Percentiles rank a stretch among this genome's conserved stretches.
Conservation (phyloP, 768 basidiomycete species). For the Floccularia luteovirens region DNA sequence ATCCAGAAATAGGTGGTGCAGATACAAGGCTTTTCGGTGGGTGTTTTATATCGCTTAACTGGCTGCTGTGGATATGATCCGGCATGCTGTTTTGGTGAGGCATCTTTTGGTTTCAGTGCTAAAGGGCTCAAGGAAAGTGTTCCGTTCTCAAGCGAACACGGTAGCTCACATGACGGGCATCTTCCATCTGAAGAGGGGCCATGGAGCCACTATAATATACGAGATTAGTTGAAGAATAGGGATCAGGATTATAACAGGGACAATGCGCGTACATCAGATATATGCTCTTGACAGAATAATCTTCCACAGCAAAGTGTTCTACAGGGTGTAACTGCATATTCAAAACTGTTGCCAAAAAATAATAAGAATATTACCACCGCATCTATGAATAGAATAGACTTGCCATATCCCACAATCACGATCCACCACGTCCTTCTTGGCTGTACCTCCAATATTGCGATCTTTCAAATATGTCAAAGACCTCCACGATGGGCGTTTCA, state of each 20-base stretch:
- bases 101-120: neutral
- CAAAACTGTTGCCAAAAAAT: neutral
- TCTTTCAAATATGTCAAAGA: too few species aligned
- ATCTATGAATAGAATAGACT: neutral
- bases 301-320: neutral
- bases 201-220: conserved; percentile 8
- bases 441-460: too few species aligned
- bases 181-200: conserved; percentile 6
- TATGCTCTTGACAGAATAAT: neutral
- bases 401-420: neutral
- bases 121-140: neutral
- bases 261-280: neutral
- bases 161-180: conserved; percentile 10
- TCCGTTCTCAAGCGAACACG: conserved; percentile 4
- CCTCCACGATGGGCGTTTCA: neutral
- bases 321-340: neutral
- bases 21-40: neutral
- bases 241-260: too few species aligned
- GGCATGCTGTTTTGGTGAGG: too few species aligned
- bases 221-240: neutral
- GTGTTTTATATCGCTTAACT: too few species aligned
- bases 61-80: too few species aligned
- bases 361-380: neutral
- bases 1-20: neutral
- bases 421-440: neutral